phyloP scores from a whole-genome alignment of 1,139 yeast genomes.

The Geotrichum cucujoidarum region DNA sequence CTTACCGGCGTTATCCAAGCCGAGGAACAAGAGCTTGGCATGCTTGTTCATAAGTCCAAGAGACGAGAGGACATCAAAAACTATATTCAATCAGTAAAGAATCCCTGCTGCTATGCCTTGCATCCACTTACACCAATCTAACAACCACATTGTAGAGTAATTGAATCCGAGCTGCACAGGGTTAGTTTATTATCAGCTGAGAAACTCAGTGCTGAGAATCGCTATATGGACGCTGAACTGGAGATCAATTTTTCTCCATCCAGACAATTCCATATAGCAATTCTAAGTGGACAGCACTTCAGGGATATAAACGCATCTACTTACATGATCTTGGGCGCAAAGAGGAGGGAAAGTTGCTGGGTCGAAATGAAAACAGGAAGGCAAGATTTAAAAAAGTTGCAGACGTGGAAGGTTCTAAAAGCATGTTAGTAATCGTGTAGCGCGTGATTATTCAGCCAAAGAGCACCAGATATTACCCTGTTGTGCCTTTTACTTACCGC shows the following conservation, averaged over 20 bases:
- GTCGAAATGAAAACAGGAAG: background rate
- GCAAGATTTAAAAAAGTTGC: background rate
- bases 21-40: constrained; percentile 91
- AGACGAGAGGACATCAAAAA: constrained; percentile 89
- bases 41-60: constrained; percentile 97
- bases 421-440: background rate
- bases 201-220: too few species aligned
- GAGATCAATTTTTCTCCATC: too few species aligned
- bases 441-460: background rate
- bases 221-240: too few species aligned
- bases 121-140: constrained; percentile 35
- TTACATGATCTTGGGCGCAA: too few species aligned
- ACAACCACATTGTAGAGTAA: constrained; percentile 30
- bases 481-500: too few species aligned
- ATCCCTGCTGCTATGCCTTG: background rate
- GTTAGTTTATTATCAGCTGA: too few species aligned
- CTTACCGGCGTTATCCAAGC: constrained; percentile 97
- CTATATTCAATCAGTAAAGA: constrained; percentile 33
- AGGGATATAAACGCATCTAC: too few species aligned
- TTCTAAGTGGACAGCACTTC: too few species aligned
- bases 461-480: too few species aligned
- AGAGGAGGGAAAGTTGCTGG: too few species aligned
- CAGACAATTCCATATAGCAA: too few species aligned
- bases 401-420: constrained; percentile 8
- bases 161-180: constrained; percentile 18